phyloP scores from a whole-genome alignment of 352 stramenopile genomes.

The Globisporangium rhizosaccharum region DNA sequence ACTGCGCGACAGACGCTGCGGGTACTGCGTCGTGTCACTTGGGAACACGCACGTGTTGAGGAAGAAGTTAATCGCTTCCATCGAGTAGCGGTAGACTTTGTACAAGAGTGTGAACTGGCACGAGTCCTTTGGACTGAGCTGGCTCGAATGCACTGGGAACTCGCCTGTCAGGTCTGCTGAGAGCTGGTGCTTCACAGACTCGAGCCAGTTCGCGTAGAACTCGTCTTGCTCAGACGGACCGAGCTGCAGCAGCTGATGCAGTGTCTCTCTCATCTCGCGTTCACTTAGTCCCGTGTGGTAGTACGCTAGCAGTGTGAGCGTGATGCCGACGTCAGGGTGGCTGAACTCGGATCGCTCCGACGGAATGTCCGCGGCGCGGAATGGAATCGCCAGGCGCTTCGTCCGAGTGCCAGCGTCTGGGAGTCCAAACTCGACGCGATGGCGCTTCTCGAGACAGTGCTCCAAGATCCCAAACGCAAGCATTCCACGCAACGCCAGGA shows the following conservation, averaged over 20 bases:
- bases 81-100: constrained; percentile 52
- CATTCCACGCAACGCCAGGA: constrained; percentile 31
- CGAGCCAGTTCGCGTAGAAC: constrained; percentile 72
- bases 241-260: constrained; percentile 55
- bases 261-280: constrained; percentile 40
- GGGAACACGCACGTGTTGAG: constrained; percentile 79
- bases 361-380: constrained; percentile 77
- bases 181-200: constrained; percentile 19
- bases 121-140: constrained; percentile 72
- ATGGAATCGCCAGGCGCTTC: constrained; percentile 86
- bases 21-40: constrained; percentile 74
- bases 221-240: constrained; percentile 53
- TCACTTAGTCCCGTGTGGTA: constrained; percentile 70
- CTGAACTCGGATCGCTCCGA: constrained; percentile 83
- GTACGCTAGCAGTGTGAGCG: constrained; percentile 82
- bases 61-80: constrained; percentile 82
- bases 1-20: constrained; percentile 61
- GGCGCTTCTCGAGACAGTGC: constrained; percentile 82
- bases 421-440: constrained; percentile 80
- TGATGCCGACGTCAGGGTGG: constrained; percentile 82
- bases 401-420: constrained; percentile 22
- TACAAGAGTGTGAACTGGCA: constrained; percentile 53
- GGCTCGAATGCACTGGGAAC: constrained; percentile 26
- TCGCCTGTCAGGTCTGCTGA: constrained; percentile 9
- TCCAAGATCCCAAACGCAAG: constrained; percentile 73